phyloP scores from a whole-genome alignment of 2,329 filamentous ascomycete species.

The Dactylonectria macrodidyma region DNA sequence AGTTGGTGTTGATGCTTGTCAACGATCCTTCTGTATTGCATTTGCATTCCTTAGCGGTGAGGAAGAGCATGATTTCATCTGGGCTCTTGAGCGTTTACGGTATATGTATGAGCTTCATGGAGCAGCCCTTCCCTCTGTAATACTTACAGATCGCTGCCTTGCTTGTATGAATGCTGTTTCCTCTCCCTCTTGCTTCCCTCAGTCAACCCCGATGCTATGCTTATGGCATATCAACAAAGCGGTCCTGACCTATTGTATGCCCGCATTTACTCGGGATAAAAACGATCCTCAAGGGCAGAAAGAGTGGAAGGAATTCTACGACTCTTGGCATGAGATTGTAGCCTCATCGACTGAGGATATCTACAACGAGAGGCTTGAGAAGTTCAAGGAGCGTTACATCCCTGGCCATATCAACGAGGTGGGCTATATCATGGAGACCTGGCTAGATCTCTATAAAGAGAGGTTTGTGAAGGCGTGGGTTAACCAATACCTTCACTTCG shows the following conservation, averaged over 20 bases:
- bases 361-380: no score
- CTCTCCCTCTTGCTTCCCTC: slow-evolving; percentile 26
- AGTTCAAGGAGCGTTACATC: background rate
- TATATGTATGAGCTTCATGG: slow-evolving; percentile 32
- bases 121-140: slow-evolving; percentile 26
- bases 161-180: slow-evolving; percentile 23
- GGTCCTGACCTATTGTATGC: slow-evolving; percentile 18
- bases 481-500: no score
- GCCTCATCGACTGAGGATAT: no score
- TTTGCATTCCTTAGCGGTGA: no score
- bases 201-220: slow-evolving; percentile 28
- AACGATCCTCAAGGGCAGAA: background rate
- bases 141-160: no score
- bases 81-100: slow-evolving; percentile 38
- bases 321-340: no score
- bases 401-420: slow-evolving; percentile 19
- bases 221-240: no score
- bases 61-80: slow-evolving; percentile 37
- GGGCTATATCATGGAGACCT: slow-evolving; percentile 31
- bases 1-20: no score
- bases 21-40: no score
- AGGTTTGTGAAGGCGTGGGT: no score
- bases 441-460: no score
- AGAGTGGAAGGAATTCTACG: no score
- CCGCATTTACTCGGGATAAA: background rate